Evolutionary conservation across 2,329 filamentous ascomycete species (phyloP), one percentile per base, ranked within the genome.

Genomic region (Whalleya microplaca): DNA sequence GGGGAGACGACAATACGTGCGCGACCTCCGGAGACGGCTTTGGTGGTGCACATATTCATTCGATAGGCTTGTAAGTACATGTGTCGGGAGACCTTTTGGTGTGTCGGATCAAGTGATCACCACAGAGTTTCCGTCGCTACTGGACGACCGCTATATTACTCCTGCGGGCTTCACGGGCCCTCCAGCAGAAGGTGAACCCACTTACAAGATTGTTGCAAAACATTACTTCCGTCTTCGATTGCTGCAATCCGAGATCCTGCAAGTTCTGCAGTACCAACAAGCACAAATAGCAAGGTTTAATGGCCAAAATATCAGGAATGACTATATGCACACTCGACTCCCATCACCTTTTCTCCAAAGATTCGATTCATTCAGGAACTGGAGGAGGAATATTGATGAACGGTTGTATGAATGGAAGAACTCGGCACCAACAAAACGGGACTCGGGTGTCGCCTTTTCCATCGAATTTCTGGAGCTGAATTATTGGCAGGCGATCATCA

Each of bases 11-110:
- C 86, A 96, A 73, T 97, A 92, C 83, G 82, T 92, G 41, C 86
- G 94, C 51, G 95, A 98, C 72, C 82, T 96, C 61, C 86, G 92
- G 49, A 84, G 94, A 54, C 84, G 94, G 29, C 79, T 98, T 14
- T 98, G 93, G 92, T 98, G 95, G 94, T 96, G 92, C 75, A 93
- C 93, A 1, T 98, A 98, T 74, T 94, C 91, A 4, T 86, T 98
- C 53, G 94, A 98, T 73, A 85, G 94, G n/a, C 85, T 98, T 4
- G 94, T 98, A 48, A 95, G 92, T 68, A 93, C 92, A 20, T 97
- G 93, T 66, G 94, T 98, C 21, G 94, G 94, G 40, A 83, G 94
- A 53, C 95, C 94, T 6, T 96, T 97, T 68, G 93, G 94, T 27
- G 92, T 98, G 61, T 93, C 90, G n/a, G 95, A 98, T 75, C 91